Evolutionary conservation across 495 filamentous ascomycete genomes (phyloP), one percentile per base, ranked within the genome.

Genomic region (Penicillium goetzii): DNA sequence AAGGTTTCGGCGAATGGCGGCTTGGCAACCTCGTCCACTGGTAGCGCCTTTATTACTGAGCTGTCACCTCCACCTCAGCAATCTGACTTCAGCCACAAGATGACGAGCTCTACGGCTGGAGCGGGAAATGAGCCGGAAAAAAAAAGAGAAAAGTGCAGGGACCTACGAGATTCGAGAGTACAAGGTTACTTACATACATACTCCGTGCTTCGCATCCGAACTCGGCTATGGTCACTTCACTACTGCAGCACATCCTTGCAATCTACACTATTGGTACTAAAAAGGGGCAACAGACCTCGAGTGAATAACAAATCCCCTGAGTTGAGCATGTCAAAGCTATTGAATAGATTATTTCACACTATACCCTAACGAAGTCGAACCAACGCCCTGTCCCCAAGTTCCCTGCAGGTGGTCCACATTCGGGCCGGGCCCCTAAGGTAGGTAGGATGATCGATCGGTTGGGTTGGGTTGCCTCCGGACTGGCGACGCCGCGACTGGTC

Each of bases 1-100:
- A 78, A 67, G 54, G 68, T 67, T 68, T 72, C 63, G 65, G 70
- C 65, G 62, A 69, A 58, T 69, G 71, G 67, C 50, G 72, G 72
- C 75, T 77, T 77, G 77, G 76, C 77, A 68, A 52, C 19, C 49
- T 60, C 64, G 26, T 59, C 66, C 66, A 71, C 59, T 69, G 57
- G 62, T 49, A 62, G 56, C 58, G 55, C 56, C 34, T 19, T 51
- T 53, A 64, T 64, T 64, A 68, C 65, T 41, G 40, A 68, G 57
- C 59, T 63, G 23, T 15, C 43, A 51, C 21, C 10, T 36, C 41
- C 43, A 41, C 30, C 10, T 34, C 28, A 32, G 25, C 12, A 47
- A 17, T 21, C 26, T 38, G 41, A 53, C 41, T 45, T 32, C 49
- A 64, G 62, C 56, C 56, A 54, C 62, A 40, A 15, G 21, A 14